These are phyloP conservation scores for Helicostylum pulchrum DNA, from an alignment of 192 early-diverging fungal genomes.

Conservation along the genomic window DNA sequence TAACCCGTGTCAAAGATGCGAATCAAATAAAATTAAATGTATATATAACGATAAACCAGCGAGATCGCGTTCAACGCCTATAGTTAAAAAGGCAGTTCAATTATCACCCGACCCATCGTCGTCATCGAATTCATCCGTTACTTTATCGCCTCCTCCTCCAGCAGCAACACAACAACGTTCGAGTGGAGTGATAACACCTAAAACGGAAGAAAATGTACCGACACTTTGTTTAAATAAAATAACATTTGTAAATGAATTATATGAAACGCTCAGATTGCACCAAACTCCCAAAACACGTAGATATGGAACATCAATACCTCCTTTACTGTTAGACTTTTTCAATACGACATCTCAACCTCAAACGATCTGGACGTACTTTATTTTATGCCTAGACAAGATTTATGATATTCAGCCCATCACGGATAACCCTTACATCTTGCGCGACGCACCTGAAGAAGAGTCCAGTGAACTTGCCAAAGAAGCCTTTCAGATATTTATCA, in stretches of 20 bases:
- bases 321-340: constrained; percentile 13
- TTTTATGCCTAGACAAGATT: neutral
- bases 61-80: neutral
- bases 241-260: constrained; percentile 5
- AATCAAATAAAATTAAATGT: neutral
- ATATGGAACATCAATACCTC: neutral
- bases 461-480: neutral
- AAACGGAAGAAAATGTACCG: neutral
- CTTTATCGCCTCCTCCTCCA: too few species aligned
- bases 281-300: constrained; percentile 5
- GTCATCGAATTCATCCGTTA: too few species aligned
- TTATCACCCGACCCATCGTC: too few species aligned
- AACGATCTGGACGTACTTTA: constrained; percentile 5
- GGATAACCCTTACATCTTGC: neutral
- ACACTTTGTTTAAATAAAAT: neutral
- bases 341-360: constrained; percentile 3
- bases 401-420: neutral
- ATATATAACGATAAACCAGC: constrained; percentile 13
- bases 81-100: too few species aligned
- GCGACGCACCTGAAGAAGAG: neutral
- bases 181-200: neutral
- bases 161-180: too few species aligned
- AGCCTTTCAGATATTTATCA: neutral
- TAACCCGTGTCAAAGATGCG: constrained; percentile 7
- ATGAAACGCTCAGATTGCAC: constrained; percentile 9